These are phyloP conservation scores for Eucalyptus sideroxylon DNA, from an alignment of 345 rosid species.

Conservation along the genomic window DNA sequence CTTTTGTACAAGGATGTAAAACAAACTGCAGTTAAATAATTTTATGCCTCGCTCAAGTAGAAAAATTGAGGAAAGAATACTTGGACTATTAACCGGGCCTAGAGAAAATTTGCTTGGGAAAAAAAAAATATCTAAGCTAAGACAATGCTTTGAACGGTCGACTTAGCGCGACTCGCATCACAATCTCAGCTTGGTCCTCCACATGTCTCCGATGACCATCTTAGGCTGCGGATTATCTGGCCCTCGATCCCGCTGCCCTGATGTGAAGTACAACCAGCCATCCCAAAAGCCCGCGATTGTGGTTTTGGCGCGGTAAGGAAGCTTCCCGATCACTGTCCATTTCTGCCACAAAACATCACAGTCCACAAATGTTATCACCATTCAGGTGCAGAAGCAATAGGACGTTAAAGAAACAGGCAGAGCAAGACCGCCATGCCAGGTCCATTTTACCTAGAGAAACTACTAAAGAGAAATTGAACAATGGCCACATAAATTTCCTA, in stretches of 20 bases:
- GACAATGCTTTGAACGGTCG: background rate
- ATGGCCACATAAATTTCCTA: background rate
- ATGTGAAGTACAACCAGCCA: slow-evolving; percentile 75
- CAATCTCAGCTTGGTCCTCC: slow-evolving; percentile 66
- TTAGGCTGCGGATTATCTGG: slow-evolving; percentile 72
- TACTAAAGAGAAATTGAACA: background rate
- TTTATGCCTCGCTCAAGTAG: background rate
- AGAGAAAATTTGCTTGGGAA: background rate
- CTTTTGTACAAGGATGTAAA: background rate
- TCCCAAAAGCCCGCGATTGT: slow-evolving; percentile 58
- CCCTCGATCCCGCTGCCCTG: slow-evolving; percentile 82
- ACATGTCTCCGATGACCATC: slow-evolving; percentile 64
- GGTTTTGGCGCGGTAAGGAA: slow-evolving; percentile 73
- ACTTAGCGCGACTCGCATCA: background rate
- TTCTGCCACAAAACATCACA: slow-evolving; percentile 20
- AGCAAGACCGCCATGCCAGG: background rate
- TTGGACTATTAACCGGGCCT: background rate
- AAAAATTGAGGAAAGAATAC: background rate
- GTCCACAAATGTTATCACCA: background rate
- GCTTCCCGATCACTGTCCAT: slow-evolving; percentile 82
- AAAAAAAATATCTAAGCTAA: background rate
- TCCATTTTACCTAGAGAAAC: background rate
- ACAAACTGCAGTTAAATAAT: background rate
- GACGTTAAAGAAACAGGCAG: background rate
- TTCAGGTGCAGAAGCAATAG: background rate